phyloP scores from a whole-genome alignment of 768 basidiomycete species.

The Sistotremastrum niveocremeum region DNA sequence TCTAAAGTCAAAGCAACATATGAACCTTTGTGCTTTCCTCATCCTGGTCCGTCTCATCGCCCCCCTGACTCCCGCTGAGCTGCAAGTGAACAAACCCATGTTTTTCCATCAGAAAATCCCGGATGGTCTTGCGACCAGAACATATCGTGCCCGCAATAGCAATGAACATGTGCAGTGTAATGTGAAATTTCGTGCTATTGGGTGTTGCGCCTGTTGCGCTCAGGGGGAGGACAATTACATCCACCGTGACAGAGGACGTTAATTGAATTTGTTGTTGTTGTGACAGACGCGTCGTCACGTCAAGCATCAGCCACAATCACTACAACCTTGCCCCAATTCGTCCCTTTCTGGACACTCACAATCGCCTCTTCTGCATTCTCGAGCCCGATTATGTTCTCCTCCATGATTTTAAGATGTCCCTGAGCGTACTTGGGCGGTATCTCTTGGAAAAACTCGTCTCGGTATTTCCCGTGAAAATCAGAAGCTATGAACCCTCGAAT shows the following conservation, averaged over 20 bases:
- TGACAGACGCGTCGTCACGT: too few relatives aligned
- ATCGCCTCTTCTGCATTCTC: slow-evolving; percentile 28
- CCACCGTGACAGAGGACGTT: too few relatives aligned
- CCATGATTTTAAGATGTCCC: slow-evolving; percentile 34
- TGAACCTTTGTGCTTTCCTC: not conserved
- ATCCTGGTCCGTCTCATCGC: not conserved
- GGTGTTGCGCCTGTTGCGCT: too few relatives aligned
- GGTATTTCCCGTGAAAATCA: slow-evolving; percentile 10
- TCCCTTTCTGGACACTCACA: slow-evolving; percentile 20
- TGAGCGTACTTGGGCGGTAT: slow-evolving; percentile 27
- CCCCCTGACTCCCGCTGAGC: not conserved
- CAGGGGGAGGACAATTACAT: too few relatives aligned
- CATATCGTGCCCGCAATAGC: slow-evolving; percentile 50
- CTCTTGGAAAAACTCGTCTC: slow-evolving; percentile 22
- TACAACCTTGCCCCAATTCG: slow-evolving; percentile 24
- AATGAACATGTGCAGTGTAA: slow-evolving; percentile 38
- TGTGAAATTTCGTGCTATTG: not conserved
- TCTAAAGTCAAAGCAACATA: slow-evolving; percentile 19
- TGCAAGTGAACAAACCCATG: slow-evolving; percentile 6
- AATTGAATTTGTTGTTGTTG: too few relatives aligned
- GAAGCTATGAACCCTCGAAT: slow-evolving; percentile 32
- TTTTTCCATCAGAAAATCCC: slow-evolving; percentile 9
- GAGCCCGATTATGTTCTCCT: slow-evolving; percentile 32
- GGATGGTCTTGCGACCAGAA: slow-evolving; percentile 40
- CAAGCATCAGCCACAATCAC: slow-evolving; percentile 4